Base-by-base conservation (phyloP, 2,329 filamentous ascomycete genomes). In the Aureobasidium sp. region DNA sequence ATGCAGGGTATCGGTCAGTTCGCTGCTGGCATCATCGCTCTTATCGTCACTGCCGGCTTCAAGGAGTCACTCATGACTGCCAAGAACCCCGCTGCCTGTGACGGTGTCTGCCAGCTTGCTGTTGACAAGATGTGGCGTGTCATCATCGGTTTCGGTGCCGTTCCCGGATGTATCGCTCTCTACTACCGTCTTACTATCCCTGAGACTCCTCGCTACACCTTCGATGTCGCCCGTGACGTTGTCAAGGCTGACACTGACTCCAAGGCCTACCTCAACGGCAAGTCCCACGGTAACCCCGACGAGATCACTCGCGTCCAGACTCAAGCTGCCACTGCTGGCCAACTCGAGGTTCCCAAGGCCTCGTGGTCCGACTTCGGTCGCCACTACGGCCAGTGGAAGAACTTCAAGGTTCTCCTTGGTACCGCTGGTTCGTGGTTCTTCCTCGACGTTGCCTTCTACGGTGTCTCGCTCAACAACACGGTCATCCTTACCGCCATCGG, bases 91-190 rank as follows among this genome's bases (percentile, higher is more conserved):
- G 70, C 77, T 31, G 77, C 76, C 5, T 94, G 90, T 73, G 80
- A 82, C 58, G 81, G 79, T 31, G 78, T 77, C 44, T 94, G 90
- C 70, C 82, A 83, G 62, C 71, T 83, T 0, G 88, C 89, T 1
- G 88, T 92, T 6, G 90, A 94, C 78, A 91, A 91, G 81, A 92
- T 92, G 87, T 94, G 90, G 90, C 84, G 90, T 67, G 81, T 86
- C 15, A 81, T 94, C 53, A 89, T 94, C 70, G 90, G 89, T 14
- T 89, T 92, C 69, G 90, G 90, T 67, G 89, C 88, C 48, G 84
- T 94, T 9, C 90, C 90, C 2, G 90, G 87, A 47, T 89, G 86
- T 72, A 85, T 92, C 65, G 90, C 90, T 22, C 83, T 95, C 20
- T 94, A 94, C 79, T 94, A 90, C 76, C 87, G 90, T 65, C 82